Conservation (phyloP, 495 filamentous ascomycete genomes). For the Cairneyella variabilis region DNA sequence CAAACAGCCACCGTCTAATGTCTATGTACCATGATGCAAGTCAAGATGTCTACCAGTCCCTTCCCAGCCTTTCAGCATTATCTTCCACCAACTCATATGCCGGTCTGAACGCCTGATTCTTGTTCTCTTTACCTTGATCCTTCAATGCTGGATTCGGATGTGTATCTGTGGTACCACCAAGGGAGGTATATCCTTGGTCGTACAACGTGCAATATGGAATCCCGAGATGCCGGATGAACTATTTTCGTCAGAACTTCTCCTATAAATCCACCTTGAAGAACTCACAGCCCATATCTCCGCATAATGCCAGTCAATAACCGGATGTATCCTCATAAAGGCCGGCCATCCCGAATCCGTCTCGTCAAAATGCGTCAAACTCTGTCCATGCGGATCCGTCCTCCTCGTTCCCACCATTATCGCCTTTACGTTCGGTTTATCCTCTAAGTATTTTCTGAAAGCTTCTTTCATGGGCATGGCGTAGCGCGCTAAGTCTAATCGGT, state of each 20-base stretch:
- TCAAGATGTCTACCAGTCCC: slow-evolving; percentile 53
- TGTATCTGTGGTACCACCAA: slow-evolving; percentile 89
- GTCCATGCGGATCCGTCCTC: slow-evolving; percentile 88
- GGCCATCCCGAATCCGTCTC: slow-evolving; percentile 89
- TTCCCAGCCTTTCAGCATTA: slow-evolving; percentile 77
- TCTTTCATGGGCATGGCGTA: slow-evolving; percentile 75
- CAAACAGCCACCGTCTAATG: not conserved
- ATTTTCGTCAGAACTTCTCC: slow-evolving; percentile 18
- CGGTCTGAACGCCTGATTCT: slow-evolving; percentile 57
- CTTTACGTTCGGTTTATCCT: slow-evolving; percentile 55
- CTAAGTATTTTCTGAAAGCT: slow-evolving; percentile 75
- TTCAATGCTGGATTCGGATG: slow-evolving; percentile 78
- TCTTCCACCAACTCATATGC: slow-evolving; percentile 87
- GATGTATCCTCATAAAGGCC: slow-evolving; percentile 86
- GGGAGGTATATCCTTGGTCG: slow-evolving; percentile 72
- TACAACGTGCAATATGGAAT: slow-evolving; percentile 84
- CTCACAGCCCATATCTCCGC: slow-evolving; percentile 85
- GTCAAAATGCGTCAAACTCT: slow-evolving; percentile 72
- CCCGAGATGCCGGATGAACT: slow-evolving; percentile 78
- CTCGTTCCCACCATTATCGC: slow-evolving; percentile 93
- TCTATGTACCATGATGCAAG: not conserved
- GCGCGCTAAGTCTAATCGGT: slow-evolving; percentile 72
- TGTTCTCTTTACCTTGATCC: slow-evolving; percentile 30
- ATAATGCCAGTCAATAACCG: slow-evolving; percentile 97
- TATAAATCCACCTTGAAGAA: slow-evolving; percentile 18